A percentile compares a stretch with the other conserved stretches of the same genome.
phyloP scores from a whole-genome alignment of 345 rosid species.

The Euphorbia peplus region DNA sequence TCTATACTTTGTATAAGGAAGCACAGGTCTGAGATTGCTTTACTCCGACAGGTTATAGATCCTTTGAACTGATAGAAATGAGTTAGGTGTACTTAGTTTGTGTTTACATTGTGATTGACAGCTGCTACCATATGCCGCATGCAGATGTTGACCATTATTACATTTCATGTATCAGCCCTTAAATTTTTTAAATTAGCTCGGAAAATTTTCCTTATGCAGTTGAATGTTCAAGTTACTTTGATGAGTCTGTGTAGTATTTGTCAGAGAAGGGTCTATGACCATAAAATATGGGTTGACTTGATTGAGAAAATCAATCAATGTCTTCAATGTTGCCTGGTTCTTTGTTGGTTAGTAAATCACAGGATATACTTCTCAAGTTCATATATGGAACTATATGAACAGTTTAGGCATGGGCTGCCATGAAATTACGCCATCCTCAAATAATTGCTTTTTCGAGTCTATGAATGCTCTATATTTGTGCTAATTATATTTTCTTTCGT shows the following conservation, averaged over 20 bases:
- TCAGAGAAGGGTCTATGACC: background rate
- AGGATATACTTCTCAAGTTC: background rate
- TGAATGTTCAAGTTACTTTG: background rate
- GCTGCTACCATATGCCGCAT: background rate
- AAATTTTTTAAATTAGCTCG: background rate
- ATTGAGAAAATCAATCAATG: background rate
- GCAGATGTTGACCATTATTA: background rate
- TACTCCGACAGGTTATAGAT: background rate
- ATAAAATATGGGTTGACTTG: background rate
- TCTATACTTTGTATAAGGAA: background rate
- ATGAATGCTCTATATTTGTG: constrained; percentile 3
- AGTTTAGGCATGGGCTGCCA: background rate
- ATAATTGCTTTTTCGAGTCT: too few relatives aligned
- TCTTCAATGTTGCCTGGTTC: background rate
- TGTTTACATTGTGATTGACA: background rate
- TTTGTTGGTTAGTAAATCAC: background rate
- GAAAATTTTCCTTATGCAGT: background rate
- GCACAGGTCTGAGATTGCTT: background rate
- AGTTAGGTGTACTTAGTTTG: background rate
- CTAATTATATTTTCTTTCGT: background rate
- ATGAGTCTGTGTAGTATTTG: background rate
- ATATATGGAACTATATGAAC: background rate
- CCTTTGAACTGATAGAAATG: background rate
- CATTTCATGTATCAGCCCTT: background rate
- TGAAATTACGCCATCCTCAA: background rate